Conservation (phyloP, 306 rosid species). For the Cucurbita pepo region DNA sequence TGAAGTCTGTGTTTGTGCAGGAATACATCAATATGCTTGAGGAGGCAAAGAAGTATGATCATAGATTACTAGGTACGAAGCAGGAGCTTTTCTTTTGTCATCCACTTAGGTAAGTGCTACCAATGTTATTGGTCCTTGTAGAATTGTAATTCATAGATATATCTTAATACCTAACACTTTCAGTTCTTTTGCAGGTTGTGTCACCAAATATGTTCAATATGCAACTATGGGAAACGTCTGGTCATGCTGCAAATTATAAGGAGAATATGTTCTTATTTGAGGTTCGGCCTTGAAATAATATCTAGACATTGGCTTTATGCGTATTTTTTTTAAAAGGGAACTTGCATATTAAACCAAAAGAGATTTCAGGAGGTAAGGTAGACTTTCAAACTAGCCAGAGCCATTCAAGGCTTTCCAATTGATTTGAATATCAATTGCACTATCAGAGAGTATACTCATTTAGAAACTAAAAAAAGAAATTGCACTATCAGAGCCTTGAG, state of each 20-base stretch:
- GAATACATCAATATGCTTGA: constrained; percentile 45
- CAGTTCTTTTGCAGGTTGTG: constrained; percentile 35
- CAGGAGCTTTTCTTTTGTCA: constrained; percentile 88
- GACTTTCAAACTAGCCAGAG: background rate
- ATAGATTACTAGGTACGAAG: constrained; percentile 71
- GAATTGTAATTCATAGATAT: background rate
- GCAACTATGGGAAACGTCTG: constrained; percentile 93
- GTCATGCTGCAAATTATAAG: constrained; percentile 85
- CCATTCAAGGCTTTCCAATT: background rate
- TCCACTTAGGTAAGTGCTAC: constrained; percentile 65
- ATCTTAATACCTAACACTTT: background rate
- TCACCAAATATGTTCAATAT: constrained; percentile 89
- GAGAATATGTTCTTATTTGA: constrained; percentile 89
- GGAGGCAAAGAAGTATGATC: constrained; percentile 95
- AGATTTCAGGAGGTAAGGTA: background rate
- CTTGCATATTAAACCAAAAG: background rate
- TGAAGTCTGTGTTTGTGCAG: constrained; percentile 22
- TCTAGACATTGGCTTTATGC: background rate
- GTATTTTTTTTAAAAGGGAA: background rate
- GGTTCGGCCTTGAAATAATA: constrained; percentile 24
- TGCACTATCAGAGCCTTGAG: background rate
- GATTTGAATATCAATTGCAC: background rate
- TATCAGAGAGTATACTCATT: background rate
- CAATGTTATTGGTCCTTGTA: constrained; percentile 5
- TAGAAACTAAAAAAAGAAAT: no score